These are phyloP conservation scores for Catunica adiposa DNA, from an alignment of 2,329 filamentous ascomycete genomes.

Conservation along the genomic window DNA sequence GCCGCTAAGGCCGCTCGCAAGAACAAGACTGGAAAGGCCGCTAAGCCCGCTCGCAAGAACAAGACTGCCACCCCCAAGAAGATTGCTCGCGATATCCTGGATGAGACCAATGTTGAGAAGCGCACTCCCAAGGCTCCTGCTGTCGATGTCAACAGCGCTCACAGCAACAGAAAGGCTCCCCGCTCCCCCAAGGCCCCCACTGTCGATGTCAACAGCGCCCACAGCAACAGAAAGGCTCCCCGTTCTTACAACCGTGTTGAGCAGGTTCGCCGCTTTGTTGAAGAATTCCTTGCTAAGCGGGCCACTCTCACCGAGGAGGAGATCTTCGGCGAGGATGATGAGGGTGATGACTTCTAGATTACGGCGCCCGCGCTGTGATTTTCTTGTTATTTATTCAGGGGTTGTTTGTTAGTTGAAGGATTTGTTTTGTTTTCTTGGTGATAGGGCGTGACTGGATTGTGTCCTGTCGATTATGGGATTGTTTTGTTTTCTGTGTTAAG, in stretches of 20 bases:
- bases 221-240: too few species aligned
- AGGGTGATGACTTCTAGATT: slow-evolving; percentile 10
- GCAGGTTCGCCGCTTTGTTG: slow-evolving; percentile 9
- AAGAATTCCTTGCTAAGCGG: slow-evolving; percentile 7
- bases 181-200: background rate
- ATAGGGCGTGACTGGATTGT: background rate
- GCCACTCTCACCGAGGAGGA: slow-evolving; percentile 9
- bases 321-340: slow-evolving; percentile 10
- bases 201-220: background rate
- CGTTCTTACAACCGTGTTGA: slow-evolving; percentile 12
- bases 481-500: background rate
- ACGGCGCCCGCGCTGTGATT: background rate
- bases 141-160: background rate
- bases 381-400: too few species aligned
- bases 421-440: background rate
- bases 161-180: too few species aligned
- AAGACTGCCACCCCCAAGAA: background rate
- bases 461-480: background rate
- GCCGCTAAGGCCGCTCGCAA: slow-evolving; percentile 1
- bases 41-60: background rate
- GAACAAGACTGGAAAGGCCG: background rate
- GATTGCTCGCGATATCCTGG: too few species aligned
- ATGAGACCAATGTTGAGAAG: too few species aligned
- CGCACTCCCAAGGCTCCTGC: background rate
- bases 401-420: background rate